Conservation (phyloP, 345 rosid species). For the Citrus hindsii region DNA sequence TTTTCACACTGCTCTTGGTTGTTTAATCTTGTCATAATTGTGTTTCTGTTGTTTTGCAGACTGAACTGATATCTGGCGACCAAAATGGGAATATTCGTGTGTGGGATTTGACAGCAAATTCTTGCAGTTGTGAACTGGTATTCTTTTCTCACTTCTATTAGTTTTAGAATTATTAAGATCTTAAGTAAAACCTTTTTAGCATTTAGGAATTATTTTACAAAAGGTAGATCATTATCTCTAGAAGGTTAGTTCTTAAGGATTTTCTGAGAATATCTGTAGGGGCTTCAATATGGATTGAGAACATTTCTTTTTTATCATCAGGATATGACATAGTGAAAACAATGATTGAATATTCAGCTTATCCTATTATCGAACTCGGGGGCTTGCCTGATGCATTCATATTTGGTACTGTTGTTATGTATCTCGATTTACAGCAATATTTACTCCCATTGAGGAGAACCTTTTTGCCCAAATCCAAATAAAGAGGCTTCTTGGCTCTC, state of each 20-base stretch:
- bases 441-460: not conserved
- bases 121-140: constrained; percentile 97
- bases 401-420: not conserved
- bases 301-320: not conserved
- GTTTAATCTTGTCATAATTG: not conserved
- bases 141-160: constrained; percentile 3
- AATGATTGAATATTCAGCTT: not conserved
- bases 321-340: not conserved
- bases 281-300: not conserved
- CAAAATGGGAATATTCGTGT: constrained; percentile 96
- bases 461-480: not conserved
- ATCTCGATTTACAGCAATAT: constrained; percentile 1
- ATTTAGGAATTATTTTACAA: not conserved
- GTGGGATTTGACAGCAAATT: constrained; percentile 95
- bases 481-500: not conserved
- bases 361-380: not conserved
- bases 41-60: constrained; percentile 41
- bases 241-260: not conserved
- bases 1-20: not conserved
- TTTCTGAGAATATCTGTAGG: not conserved
- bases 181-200: not conserved
- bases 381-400: not conserved
- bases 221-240: not conserved
- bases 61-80: constrained; percentile 93
- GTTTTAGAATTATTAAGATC: not conserved